Evolutionary conservation across 352 stramenopile species (phyloP).

Genomic region (Phytophthora sp.): DNA sequence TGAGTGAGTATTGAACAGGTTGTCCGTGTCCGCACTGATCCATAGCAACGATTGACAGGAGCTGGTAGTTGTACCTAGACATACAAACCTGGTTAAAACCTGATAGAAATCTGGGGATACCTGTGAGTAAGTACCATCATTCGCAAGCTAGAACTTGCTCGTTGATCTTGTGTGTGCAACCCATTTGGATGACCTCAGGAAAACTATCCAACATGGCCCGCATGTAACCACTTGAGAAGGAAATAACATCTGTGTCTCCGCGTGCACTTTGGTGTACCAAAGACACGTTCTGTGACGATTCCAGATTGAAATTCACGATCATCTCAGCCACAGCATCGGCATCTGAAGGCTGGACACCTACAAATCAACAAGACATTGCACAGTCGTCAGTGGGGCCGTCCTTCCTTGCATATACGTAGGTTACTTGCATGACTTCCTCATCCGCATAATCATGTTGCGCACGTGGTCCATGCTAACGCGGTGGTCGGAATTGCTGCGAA

Average conservation of each 20-base stretch:
- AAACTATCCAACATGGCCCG: slow-evolving; percentile 8
- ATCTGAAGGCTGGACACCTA: neutral
- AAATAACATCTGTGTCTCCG: slow-evolving; percentile 18
- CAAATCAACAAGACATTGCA: neutral
- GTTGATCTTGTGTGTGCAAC: slow-evolving; percentile 24
- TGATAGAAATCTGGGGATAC: neutral
- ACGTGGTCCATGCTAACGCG: slow-evolving; percentile 13
- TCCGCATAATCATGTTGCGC: neutral
- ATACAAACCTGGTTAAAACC: slow-evolving; percentile 9
- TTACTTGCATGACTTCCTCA: neutral
- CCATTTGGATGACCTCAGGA: slow-evolving; percentile 12
- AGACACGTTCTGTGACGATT: neutral
- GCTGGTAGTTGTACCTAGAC: slow-evolving; percentile 18
- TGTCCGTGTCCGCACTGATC: too few species aligned
- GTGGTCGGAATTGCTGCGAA: slow-evolving; percentile 13
- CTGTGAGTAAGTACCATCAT: neutral
- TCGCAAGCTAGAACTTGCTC: neutral
- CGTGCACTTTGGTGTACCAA: slow-evolving; percentile 8
- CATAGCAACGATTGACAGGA: too few species aligned
- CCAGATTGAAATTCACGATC: slow-evolving; percentile 14
- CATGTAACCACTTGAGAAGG: slow-evolving; percentile 5
- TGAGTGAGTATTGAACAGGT: too few species aligned
- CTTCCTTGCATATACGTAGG: neutral
- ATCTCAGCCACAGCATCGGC: slow-evolving; percentile 10
- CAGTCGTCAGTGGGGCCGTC: too few species aligned